Percentiles rank a stretch among this genome's conserved stretches.
phyloP scores from a whole-genome alignment of 192 early-diverging fungal species.

The Entophlyctis luteolus region DNA sequence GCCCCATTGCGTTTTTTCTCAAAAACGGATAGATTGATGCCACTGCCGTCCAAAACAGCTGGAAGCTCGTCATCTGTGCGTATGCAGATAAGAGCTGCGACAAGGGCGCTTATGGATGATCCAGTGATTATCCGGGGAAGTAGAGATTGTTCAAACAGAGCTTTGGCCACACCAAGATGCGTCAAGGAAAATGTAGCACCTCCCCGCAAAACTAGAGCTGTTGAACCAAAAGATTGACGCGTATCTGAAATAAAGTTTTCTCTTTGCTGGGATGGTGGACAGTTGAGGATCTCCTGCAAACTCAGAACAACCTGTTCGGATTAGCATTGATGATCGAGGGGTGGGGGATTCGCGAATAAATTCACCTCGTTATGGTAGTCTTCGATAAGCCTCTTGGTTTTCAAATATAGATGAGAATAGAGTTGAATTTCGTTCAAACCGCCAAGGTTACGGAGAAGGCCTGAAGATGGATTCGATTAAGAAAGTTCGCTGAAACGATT shows the following conservation, averaged over 20 bases:
- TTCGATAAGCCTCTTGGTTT: constrained; percentile 72
- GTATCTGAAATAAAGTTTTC: constrained; percentile 71
- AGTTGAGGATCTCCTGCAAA: constrained; percentile 23
- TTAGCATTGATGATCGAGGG: background rate
- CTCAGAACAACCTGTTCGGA: background rate
- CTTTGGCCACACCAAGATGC: constrained; percentile 77
- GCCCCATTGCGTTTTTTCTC: constrained; percentile 58
- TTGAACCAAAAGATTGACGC: constrained; percentile 68
- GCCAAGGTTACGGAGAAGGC: constrained; percentile 69
- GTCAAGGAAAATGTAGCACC: constrained; percentile 68
- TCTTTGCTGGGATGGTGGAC: constrained; percentile 49
- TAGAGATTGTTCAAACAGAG: constrained; percentile 58
- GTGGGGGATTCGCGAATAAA: background rate
- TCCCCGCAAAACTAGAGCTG: constrained; percentile 70
- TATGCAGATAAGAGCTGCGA: constrained; percentile 72
- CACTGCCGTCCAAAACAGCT: constrained; percentile 48
- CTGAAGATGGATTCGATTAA: constrained; percentile 18
- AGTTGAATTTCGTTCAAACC: constrained; percentile 46
- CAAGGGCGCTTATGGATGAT: constrained; percentile 68
- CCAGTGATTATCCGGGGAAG: constrained; percentile 74
- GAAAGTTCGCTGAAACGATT: background rate
- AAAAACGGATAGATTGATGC: constrained; percentile 68
- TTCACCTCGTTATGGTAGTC: constrained; percentile 71
- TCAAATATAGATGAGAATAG: constrained; percentile 14
- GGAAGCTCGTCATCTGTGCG: constrained; percentile 72